A percentile compares a stretch with the other conserved stretches of the same genome.
Evolutionary conservation across 2,329 filamentous ascomycete species (phyloP).

Genomic region (Aureobasidium sp.): DNA sequence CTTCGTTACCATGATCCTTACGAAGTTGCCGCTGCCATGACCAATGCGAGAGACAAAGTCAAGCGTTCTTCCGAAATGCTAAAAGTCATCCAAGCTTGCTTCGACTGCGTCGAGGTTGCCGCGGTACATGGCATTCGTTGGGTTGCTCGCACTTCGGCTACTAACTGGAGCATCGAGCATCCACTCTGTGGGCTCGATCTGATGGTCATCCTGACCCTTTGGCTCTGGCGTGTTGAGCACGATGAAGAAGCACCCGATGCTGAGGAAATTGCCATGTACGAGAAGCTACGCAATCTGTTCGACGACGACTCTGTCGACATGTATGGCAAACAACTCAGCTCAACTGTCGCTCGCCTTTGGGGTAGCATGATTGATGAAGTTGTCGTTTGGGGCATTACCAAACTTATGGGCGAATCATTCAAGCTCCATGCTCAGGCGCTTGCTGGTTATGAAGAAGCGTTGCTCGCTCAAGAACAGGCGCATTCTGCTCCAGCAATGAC

Average conservation of each 20-base stretch:
- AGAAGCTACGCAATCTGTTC: constrained; percentile 83
- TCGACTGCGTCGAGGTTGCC: constrained; percentile 94
- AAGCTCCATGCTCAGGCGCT: constrained; percentile 93
- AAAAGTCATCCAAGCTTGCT: constrained; percentile 96
- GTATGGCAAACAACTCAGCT: constrained; percentile 78
- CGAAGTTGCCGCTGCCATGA: constrained; percentile 95
- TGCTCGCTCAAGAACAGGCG: constrained; percentile 42
- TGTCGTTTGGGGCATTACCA: constrained; percentile 95
- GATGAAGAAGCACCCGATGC: constrained; percentile 85
- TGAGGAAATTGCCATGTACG: constrained; percentile 83
- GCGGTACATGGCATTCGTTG: constrained; percentile 91
- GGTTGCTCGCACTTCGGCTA: constrained; percentile 95
- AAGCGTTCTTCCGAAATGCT: constrained; percentile 96
- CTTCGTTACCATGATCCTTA: constrained; percentile 95
- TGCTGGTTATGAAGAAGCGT: constrained; percentile 84
- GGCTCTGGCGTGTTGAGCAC: constrained; percentile 98
- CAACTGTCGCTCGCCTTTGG: constrained; percentile 92
- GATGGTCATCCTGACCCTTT: constrained; percentile 95
- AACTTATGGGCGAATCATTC: constrained; percentile 97
- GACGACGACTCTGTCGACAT: constrained; percentile 82
- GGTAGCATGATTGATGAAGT: constrained; percentile 98
- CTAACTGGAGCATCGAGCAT: constrained; percentile 98
- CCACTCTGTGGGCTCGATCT: constrained; percentile 92
- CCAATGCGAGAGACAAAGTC: constrained; percentile 83
- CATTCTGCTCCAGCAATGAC: constrained; percentile 35